Base-by-base conservation (phyloP, 2,329 filamentous ascomycete genomes). In the Chaetomiaceae sp. region DNA sequence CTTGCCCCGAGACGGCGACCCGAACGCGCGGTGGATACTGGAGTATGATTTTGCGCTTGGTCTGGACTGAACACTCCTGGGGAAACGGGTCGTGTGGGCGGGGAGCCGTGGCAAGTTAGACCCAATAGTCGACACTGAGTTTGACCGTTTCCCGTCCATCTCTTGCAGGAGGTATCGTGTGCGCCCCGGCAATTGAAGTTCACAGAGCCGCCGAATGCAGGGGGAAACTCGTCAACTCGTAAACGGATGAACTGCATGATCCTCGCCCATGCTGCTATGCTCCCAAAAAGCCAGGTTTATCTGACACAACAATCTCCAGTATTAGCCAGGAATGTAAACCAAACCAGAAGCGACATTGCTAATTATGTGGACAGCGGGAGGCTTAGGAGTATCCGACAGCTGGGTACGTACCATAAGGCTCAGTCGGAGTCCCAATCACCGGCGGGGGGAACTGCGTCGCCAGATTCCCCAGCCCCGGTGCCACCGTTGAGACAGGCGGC, bases 1-100 rank as follows among this genome's bases (percentile, higher is more conserved):
- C 51, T 54, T 50, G 41, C 60, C 62, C 6, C 48, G 52, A 8
- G 47, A 61, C 14, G 56, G 52, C 12, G 60, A 64, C 33, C 43
- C 59, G 0, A 53, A 63, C 27, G 66, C 64, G 19, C 46, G 47
- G 36, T 56, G 64, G 42, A 56, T 62, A 44, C 51, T 67, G 3
- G 56, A 63, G 44, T 67, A 67, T 41, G 57, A 65, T 41, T 56
- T 68, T 35, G 50, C 53, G 14, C 50, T 58, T 32, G 55, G 54
- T 83, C 36, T 41, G 24, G 24, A 15, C 14, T 44, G 40, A 47
- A 17, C 15, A n/a, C 14, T 20, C 20, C 11, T 24, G 15, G 20
- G n/a, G 22, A 2, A 17, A 26, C n/a, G n/a, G 20, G 12, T 29
- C 9, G 33, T 6, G 37, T 37, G 41, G 11, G 20, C n/a, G 12